Conservation (phyloP, 1,284 basidiomycete species). For the Sporisorium sorghi region DNA sequence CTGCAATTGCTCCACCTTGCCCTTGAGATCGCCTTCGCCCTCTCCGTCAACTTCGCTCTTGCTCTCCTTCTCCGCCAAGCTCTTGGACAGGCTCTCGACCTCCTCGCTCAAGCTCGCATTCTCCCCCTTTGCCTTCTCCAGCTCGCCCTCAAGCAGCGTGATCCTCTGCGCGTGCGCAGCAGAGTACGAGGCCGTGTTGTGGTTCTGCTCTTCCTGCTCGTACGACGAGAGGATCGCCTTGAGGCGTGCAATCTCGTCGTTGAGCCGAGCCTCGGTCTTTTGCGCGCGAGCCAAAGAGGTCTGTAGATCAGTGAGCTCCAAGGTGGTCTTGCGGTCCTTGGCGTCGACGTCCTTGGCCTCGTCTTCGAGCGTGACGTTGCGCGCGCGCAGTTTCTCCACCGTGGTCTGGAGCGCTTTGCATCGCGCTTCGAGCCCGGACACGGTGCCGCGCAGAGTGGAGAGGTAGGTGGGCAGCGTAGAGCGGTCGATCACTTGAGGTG, state of each 20-base stretch:
- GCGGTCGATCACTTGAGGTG: conserved; percentile 32
- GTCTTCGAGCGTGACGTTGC: conserved; percentile 41
- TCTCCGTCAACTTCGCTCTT: conserved; percentile 23
- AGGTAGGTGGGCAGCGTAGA: conserved; percentile 51
- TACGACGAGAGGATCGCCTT: conserved; percentile 51
- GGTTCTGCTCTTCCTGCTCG: conserved; percentile 59
- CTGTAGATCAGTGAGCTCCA: conserved; percentile 59
- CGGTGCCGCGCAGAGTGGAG: conserved; percentile 48
- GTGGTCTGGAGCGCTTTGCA: conserved; percentile 32
- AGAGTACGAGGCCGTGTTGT: conserved; percentile 52
- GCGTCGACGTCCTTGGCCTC: conserved; percentile 51
- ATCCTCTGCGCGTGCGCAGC: conserved; percentile 62
- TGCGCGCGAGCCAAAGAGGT: conserved; percentile 29
- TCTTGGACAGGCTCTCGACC: conserved; percentile 12
- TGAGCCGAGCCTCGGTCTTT: conserved; percentile 20
- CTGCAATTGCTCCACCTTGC: background rate
- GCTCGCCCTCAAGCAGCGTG: conserved; percentile 54
- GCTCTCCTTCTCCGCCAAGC: conserved; percentile 17
- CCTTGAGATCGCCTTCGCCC: background rate
- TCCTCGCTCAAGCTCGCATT: conserved; percentile 7
- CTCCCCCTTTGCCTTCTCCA: conserved; percentile 36
- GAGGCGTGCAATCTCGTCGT: conserved; percentile 48
- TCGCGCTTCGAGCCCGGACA: conserved; percentile 48
- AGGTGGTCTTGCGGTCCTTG: conserved; percentile 51
- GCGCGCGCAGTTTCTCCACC: conserved; percentile 42